Evolutionary conservation across 108 stramenopile genomes (phyloP), one percentile per base, ranked within the genome.

Genomic region (Mediolabrus comicus): DNA sequence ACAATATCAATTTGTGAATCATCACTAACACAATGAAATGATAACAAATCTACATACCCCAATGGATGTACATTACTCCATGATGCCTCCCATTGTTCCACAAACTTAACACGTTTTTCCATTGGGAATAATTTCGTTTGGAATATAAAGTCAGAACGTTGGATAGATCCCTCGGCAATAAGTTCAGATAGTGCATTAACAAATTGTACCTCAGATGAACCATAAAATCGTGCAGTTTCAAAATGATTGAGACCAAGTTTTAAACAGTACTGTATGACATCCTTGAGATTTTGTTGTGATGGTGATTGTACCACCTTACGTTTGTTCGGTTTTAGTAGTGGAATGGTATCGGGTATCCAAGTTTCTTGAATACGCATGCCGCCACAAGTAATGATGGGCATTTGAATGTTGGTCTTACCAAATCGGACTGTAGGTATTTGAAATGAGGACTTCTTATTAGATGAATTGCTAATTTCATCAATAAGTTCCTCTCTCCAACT

Each of bases 341-440:
- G 83, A 13, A 83, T 30, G 43, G 25, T 65, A 46, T 87, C 87
- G 26, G 87, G 87, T 36, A 78, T 67, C 87, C 87, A 87, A 1
- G 87, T 83, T 25, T 81, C 57, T 63, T 84, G 79, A 9, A 79
- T 16, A 14, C 81, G 58, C 81, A 82, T 82, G 16, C 74, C 89
- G 8, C 91, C 91, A 55, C 84, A 87, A 5, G 89, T 90, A 24
- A 92, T 62, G 43, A 88, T 84, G 19, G 91, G 87, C 82, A 92
- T 92, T 59, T 80, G 65, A 2, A 92, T 51, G 58, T 86, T 85
- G 16, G 91, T 92, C 4, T 59, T 51, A 1, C 91, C 91, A 74
- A 86, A 92, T 52, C 89, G 65, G 4, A 84, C 79, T 30, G 67
- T 82, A 29, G 86, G 86, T 0, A 81, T 54, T n/a, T 55, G 56